Conservation (phyloP, 2,329 filamentous ascomycete species). For the Penicillium paneum region DNA sequence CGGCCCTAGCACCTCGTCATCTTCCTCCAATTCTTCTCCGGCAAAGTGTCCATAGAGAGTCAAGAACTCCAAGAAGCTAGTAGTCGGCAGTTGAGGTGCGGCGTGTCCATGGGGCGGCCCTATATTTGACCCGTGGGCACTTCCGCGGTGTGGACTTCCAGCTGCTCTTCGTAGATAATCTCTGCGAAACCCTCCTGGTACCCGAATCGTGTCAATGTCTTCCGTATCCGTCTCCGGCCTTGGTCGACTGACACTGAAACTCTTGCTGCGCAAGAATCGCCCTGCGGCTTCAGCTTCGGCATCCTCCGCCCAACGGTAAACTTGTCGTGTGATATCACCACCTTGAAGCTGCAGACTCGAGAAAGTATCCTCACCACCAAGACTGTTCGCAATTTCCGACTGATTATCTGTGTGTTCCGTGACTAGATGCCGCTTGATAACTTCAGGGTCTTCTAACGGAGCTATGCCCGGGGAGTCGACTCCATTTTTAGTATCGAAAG, state of each 20-base stretch:
- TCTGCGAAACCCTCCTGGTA: constrained; percentile 88
- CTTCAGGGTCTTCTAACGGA: constrained; percentile 83
- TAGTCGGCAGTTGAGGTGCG: constrained; percentile 69
- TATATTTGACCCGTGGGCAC: constrained; percentile 38
- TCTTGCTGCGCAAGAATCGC: constrained; percentile 73
- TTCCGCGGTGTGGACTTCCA: constrained; percentile 58
- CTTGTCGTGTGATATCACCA: constrained; percentile 88
- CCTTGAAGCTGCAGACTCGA: constrained; percentile 90
- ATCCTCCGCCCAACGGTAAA: constrained; percentile 95
- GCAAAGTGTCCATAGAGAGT: constrained; percentile 96
- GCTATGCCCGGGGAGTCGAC: constrained; percentile 35
- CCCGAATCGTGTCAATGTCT: constrained; percentile 85
- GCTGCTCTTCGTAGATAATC: constrained; percentile 79
- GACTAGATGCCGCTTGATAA: constrained; percentile 84
- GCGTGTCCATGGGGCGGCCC: constrained; percentile 37
- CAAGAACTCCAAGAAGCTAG: constrained; percentile 92
- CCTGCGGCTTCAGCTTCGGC: constrained; percentile 63
- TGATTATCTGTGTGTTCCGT: constrained; percentile 33
- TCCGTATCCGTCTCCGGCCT: constrained; percentile 75
- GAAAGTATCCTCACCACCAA: constrained; percentile 71
- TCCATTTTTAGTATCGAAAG: constrained; percentile 64
- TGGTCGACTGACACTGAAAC: constrained; percentile 74
- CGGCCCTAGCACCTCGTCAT: constrained; percentile 81
- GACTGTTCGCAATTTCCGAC: constrained; percentile 35
- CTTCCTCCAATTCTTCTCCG: constrained; percentile 93